Conservation (phyloP, 352 stramenopile species). For the Phytopythium chamaehyphon region DNA sequence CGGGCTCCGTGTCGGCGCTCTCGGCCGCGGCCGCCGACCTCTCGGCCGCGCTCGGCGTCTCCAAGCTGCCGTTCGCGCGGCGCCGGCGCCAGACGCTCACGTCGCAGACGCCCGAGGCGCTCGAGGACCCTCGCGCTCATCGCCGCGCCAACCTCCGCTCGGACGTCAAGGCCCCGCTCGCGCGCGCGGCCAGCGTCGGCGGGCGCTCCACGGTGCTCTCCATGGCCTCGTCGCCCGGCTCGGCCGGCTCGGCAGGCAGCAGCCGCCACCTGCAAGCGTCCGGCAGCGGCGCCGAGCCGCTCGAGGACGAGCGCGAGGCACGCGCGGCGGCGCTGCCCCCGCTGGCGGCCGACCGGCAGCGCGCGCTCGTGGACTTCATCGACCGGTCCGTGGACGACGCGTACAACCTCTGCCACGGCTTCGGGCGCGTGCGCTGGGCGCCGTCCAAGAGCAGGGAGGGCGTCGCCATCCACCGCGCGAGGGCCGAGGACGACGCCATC, state of each 20-base stretch:
- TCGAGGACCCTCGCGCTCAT: no score
- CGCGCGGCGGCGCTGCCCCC: slow-evolving; percentile 18
- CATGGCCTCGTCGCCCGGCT: slow-evolving; percentile 10
- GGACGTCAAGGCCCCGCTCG: slow-evolving; percentile 10
- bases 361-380: slow-evolving; percentile 68
- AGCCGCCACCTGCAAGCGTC: slow-evolving; percentile 15
- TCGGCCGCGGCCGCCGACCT: slow-evolving; percentile 19
- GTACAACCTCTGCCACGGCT: slow-evolving; percentile 77
- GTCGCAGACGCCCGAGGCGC: slow-evolving; percentile 21
- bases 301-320: slow-evolving; percentile 6
- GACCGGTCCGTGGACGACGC: slow-evolving; percentile 76
- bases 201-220: slow-evolving; percentile 12
- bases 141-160: no score
- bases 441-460: slow-evolving; percentile 56
- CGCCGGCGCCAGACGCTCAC: slow-evolving; percentile 22
- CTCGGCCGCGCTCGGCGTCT: slow-evolving; percentile 22
- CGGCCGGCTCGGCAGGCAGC: slow-evolving; percentile 7
- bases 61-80: slow-evolving; percentile 27
- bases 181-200: not conserved
- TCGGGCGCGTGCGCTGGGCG: slow-evolving; percentile 70
- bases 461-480: slow-evolving; percentile 67
- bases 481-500: slow-evolving; percentile 49
- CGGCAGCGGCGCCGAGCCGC: slow-evolving; percentile 17
- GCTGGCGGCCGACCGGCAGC: slow-evolving; percentile 28
- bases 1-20: slow-evolving; percentile 26